Evolutionary conservation across 768 basidiomycete genomes (phyloP), one percentile per base, ranked within the genome.

Genomic region (Hygrophoropsis aurantiaca): DNA sequence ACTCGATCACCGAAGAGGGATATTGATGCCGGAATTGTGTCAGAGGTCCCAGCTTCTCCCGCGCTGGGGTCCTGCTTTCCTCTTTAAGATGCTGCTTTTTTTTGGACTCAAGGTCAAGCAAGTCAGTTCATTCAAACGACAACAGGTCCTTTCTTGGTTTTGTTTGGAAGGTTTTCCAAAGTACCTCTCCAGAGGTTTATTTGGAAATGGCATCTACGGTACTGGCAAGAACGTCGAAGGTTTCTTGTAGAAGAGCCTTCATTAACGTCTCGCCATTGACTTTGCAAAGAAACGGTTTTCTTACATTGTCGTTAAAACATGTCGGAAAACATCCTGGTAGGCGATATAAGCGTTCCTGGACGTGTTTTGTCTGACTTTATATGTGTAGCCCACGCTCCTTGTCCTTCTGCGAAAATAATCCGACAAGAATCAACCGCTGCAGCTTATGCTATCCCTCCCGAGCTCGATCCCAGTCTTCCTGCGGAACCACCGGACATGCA

Each of bases 141-240:
- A 30, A 13, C 27, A 30, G 13, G 27, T 30, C 27, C 27, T 7
- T 7, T 30, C 27, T 34, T 34, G 32, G 11, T 34, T 34, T 34
- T 34, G 32, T 34, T 10, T 10, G 32, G 32, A 34, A 34, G 11
- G 36, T 38, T n/a, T 8, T 8, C 36, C 7, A 38, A 16, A 30
- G 27, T 13, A 30, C 27, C 27, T 30, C 41, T 43, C 26, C 40
- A 13, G 44, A 46, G 44, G 40, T 42, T 27, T n/a, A 18, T 27
- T 27, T 13, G 37, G 26, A 46, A 11, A 47, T 47, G 46, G 43
- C 46, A 26, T 47, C 26, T 16, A 27, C 42, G 25, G 27, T 47
- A 24, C 33, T 44, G 15, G 4, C 43, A n/a, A 26, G 41, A 47
- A 42, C 20, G 26, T 21, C 46, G 26, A 33, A 30, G 19, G 20